A percentile compares a stretch with the other conserved stretches of the same genome.
Evolutionary conservation across 2,329 filamentous ascomycete genomes (phyloP).

Genomic region (Escovopsis sp.): DNA sequence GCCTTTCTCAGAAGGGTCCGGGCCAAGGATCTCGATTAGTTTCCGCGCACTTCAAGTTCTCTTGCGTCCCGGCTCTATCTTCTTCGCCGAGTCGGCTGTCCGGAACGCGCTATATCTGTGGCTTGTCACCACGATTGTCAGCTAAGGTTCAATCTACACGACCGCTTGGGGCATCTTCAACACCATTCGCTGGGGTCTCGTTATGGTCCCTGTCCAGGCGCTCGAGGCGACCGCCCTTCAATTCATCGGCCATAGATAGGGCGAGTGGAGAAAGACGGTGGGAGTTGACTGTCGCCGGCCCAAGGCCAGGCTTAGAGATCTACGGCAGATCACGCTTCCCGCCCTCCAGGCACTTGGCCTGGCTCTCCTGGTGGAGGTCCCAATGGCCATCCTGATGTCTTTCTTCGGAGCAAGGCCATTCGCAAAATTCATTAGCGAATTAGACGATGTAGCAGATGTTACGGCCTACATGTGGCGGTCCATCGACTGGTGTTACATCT

Average conservation of each 20-base stretch:
- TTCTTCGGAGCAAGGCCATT: slow-evolving; percentile 43
- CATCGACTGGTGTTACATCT: slow-evolving; percentile 53
- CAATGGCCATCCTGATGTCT: slow-evolving; percentile 46
- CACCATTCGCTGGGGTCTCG: slow-evolving; percentile 57
- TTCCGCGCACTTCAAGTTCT: slow-evolving; percentile 33
- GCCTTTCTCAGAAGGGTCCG: not conserved
- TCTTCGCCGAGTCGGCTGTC: slow-evolving; percentile 48
- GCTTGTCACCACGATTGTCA: slow-evolving; percentile 49
- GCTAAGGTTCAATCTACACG: slow-evolving; percentile 47
- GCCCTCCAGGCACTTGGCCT: slow-evolving; percentile 37
- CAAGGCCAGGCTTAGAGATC: slow-evolving; percentile 3
- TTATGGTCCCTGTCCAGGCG: slow-evolving; percentile 58
- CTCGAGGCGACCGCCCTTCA: slow-evolving; percentile 49
- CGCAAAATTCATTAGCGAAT: slow-evolving; percentile 44
- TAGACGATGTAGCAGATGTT: slow-evolving; percentile 40
- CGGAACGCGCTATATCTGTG: slow-evolving; percentile 57
- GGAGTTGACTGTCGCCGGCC: slow-evolving; percentile 11
- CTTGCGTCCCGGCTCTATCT: slow-evolving; percentile 39
- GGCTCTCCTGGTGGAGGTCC: slow-evolving; percentile 43
- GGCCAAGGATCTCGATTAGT: slow-evolving; percentile 16
- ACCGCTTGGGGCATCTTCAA: slow-evolving; percentile 63
- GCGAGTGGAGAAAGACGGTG: slow-evolving; percentile 24
- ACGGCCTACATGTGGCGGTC: slow-evolving; percentile 50
- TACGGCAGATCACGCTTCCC: slow-evolving; percentile 29
- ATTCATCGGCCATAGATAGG: slow-evolving; percentile 55